These are phyloP conservation scores for Pseudohyphozyma bogoriensis DNA, from an alignment of 768 basidiomycete genomes.

Conservation along the genomic window DNA sequence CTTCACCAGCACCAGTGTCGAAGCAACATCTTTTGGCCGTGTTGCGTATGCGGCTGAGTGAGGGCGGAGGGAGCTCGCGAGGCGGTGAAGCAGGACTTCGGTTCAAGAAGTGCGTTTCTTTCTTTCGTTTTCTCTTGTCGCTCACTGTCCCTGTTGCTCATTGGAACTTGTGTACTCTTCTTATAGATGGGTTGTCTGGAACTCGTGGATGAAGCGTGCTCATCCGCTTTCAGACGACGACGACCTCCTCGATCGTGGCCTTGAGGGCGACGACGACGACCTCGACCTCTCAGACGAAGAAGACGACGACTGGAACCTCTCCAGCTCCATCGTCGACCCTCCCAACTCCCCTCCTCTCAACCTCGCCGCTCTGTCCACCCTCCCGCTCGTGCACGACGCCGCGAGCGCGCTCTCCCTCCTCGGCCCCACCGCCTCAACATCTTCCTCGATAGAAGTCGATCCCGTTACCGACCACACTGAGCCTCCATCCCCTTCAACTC, in stretches of 20 bases:
- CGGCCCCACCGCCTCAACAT: too few relatives aligned
- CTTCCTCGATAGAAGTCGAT: too few relatives aligned
- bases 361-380: background rate
- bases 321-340: background rate
- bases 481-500: too few relatives aligned
- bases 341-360: background rate
- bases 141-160: background rate
- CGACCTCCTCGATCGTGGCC: too few relatives aligned
- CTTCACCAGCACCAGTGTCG: background rate
- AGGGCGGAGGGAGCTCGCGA: background rate
- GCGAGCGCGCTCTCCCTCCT: background rate
- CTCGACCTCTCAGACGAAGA: background rate
- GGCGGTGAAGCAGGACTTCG: background rate
- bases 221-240: background rate
- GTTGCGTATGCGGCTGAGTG: background rate
- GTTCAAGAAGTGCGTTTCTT: background rate
- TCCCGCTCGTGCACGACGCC: background rate
- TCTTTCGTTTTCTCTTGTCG: background rate
- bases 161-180: background rate
- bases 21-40: background rate
- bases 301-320: background rate
- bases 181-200: constrained; percentile 1
- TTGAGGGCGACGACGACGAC: background rate
- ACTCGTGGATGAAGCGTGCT: constrained; percentile 1
- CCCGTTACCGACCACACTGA: too few relatives aligned